These are phyloP conservation scores for Yarrowia porcina DNA, from an alignment of 805 yeast genomes.

Conservation along the genomic window DNA sequence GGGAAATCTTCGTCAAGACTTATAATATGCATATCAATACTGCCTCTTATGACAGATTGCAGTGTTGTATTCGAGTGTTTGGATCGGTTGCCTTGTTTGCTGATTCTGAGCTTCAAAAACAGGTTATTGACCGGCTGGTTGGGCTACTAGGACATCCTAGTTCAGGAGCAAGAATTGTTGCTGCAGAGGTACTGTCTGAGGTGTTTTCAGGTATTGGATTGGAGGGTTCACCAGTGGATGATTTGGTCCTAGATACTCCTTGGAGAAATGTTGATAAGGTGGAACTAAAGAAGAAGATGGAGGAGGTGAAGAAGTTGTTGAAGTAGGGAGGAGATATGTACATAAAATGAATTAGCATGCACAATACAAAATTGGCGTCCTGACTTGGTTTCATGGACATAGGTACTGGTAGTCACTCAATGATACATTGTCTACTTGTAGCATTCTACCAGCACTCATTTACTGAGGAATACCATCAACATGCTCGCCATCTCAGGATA, in stretches of 20 bases:
- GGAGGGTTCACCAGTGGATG: not conserved
- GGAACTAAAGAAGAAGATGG: not conserved
- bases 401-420: no score
- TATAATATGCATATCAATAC: conserved; percentile 58
- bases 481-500: no score
- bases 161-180: not conserved
- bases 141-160: not conserved
- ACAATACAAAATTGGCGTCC: no score
- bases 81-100: not conserved
- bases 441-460: no score
- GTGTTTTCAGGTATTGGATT: not conserved
- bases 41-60: not conserved
- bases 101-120: not conserved
- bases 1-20: conserved; percentile 39
- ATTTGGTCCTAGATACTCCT: not conserved
- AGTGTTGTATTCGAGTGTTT: conserved; percentile 12
- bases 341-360: no score
- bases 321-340: no score
- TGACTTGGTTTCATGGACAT: no score
- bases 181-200: not conserved
- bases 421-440: no score
- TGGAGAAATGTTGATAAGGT: conserved; percentile 10
- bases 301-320: not conserved
- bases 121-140: conserved; percentile 1
- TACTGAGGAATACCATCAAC: no score